Evolutionary conservation across 1,284 basidiomycete genomes (phyloP).

Genomic region (Rhizopogon hawkerae): DNA sequence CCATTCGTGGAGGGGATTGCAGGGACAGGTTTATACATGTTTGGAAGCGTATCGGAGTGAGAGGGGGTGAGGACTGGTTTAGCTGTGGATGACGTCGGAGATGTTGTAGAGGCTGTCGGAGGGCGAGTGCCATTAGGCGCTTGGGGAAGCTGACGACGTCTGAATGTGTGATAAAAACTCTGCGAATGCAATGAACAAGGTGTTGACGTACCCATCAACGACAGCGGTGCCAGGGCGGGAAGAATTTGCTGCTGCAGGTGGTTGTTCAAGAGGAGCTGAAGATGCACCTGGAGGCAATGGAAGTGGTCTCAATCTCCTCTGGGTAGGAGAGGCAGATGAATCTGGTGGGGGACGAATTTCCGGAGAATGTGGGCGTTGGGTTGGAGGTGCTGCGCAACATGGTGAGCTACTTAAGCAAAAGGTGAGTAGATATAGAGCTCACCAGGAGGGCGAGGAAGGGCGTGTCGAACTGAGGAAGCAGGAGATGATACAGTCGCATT

Average conservation of each 20-base stretch:
- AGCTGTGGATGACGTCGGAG: constrained; percentile 10
- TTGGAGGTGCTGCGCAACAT: constrained; percentile 3
- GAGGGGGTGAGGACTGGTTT: constrained; percentile 9
- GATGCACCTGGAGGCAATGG: constrained; percentile 23
- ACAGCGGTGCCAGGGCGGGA: constrained; percentile 23
- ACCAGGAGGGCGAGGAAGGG: constrained; percentile 21
- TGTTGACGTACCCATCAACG: constrained; percentile 18
- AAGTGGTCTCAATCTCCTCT: constrained; percentile 25
- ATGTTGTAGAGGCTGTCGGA: constrained; percentile 18
- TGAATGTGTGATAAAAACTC: constrained; percentile 6
- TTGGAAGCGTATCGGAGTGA: constrained; percentile 19
- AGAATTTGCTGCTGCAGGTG: constrained; percentile 8
- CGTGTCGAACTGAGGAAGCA: constrained; percentile 9
- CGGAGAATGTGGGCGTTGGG: constrained; percentile 12
- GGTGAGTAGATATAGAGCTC: constrained; percentile 4
- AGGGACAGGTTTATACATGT: constrained; percentile 26
- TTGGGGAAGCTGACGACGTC: constrained; percentile 24
- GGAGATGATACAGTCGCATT: constrained; percentile 13
- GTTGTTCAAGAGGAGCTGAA: constrained; percentile 13
- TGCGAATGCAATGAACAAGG: background rate
- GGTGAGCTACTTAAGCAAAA: background rate
- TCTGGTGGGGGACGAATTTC: constrained; percentile 20
- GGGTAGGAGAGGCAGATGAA: constrained; percentile 28
- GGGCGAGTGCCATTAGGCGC: constrained; percentile 17
- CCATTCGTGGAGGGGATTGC: constrained; percentile 19